Base-by-base conservation (phyloP, 2,329 filamentous ascomycete species). In the Pseudonectria foliicola region DNA sequence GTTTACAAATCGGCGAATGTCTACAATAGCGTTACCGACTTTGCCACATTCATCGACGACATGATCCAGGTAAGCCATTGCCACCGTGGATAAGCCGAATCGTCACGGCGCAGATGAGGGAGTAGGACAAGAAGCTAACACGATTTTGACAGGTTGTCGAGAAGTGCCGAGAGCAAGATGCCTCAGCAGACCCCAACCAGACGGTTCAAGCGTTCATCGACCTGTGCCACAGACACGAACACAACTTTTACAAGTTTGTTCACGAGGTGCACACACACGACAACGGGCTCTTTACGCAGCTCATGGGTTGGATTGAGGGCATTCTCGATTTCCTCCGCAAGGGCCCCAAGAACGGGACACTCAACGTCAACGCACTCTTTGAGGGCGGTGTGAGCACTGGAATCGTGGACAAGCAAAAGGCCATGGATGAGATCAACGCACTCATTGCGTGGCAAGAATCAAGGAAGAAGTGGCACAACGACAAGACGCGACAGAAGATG, bases 1-100 rank as follows among this genome's bases (percentile, higher is more conserved):
- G 92, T 98, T 0, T 98, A 98, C 71, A 98, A 96, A 64, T 95
- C 89, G 13, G 92, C 92, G 45, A 98, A 96, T 51, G 90, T 98
- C 16, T 96, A 96, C 70, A 92, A 80, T 67, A 93, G 85, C 55
- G 90, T 98, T 40, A 96, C 90, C 1, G 92, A 98, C 60, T 96
- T 98, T 64, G 85, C 90, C 1, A 71, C 80, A 26, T 98, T 98
- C 52, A 78, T 92, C 34, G 88, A 95, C 54, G 92, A 98, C 58
- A 85, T 89, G 57, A 95, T 96, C 49, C 74, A 78, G 53, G 87
- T 89, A 45, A 46, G 64, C 13, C 29, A 4, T 7, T 2, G 15
- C n/a, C 11, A 3, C 13, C 4, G 31, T n/a, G 16, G 12, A 7
- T 26, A 33, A 8, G 10, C n/a, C 18, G 8, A 21, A 21, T 3